These are phyloP conservation scores for Ajuga reptans DNA, from an alignment of 305 asterid genomes.

Conservation along the genomic window DNA sequence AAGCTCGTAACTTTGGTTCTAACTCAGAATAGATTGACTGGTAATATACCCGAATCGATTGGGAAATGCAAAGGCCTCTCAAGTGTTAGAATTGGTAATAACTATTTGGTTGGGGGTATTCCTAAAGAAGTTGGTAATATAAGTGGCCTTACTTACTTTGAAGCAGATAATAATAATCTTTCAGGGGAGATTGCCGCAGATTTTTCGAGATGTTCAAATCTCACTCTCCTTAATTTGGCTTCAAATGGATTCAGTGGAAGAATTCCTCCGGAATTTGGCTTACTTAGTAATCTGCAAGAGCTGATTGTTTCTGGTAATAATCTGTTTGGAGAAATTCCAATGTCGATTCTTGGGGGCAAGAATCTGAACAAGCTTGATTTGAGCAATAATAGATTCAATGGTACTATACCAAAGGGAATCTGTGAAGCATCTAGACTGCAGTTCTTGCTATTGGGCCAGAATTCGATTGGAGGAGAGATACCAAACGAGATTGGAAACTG, in stretches of 20 bases:
- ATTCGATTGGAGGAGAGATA: slow-evolving; percentile 55
- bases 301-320: slow-evolving; percentile 67
- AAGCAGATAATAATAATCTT: slow-evolving; percentile 69
- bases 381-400: slow-evolving; percentile 67
- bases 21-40: slow-evolving; percentile 65
- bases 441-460: slow-evolving; percentile 57
- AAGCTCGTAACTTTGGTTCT: slow-evolving; percentile 67
- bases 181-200: slow-evolving; percentile 76
- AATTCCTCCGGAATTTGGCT: slow-evolving; percentile 66
- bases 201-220: slow-evolving; percentile 70
- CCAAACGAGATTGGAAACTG: slow-evolving; percentile 72
- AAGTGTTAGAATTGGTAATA: slow-evolving; percentile 66
- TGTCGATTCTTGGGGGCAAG: slow-evolving; percentile 50
- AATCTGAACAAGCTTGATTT: slow-evolving; percentile 84
- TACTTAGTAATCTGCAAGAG: slow-evolving; percentile 68
- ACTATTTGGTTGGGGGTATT: slow-evolving; percentile 53
- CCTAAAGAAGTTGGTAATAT: slow-evolving; percentile 74
- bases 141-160: slow-evolving; percentile 84
- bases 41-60: slow-evolving; percentile 51
- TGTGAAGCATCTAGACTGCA: slow-evolving; percentile 72
- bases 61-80: slow-evolving; percentile 65
- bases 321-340: slow-evolving; percentile 72
- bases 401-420: slow-evolving; percentile 55
- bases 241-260: slow-evolving; percentile 72
- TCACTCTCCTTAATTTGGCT: slow-evolving; percentile 80